These are phyloP conservation scores for Talaromyces pinophilus DNA, from an alignment of 2,329 filamentous ascomycete genomes.

Conservation along the genomic window DNA sequence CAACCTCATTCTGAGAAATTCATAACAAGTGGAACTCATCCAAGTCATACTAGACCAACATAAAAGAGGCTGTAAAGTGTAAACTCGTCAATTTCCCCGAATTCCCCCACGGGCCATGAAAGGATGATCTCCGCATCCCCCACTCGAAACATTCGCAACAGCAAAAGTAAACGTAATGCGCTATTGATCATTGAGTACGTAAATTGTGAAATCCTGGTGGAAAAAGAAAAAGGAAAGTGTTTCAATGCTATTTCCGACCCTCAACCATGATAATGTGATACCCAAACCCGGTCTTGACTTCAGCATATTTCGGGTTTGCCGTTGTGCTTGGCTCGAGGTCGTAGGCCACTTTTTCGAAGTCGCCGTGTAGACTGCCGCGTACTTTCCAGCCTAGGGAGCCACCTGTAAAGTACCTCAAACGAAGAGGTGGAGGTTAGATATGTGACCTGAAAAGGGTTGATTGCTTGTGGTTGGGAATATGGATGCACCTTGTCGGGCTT, in stretches of 20 bases:
- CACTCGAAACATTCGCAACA: background rate
- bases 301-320: conserved; percentile 60
- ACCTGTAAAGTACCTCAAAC: conserved; percentile 41
- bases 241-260: conserved; percentile 57
- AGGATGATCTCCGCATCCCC: conserved; percentile 2
- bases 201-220: background rate
- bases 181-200: conserved; percentile 4
- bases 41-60: background rate
- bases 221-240: background rate
- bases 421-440: background rate
- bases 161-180: background rate
- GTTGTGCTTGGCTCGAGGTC: conserved; percentile 63
- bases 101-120: background rate
- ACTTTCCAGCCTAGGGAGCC: conserved; percentile 66
- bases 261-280: conserved; percentile 71
- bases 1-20: background rate
- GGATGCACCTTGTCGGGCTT: conserved; percentile 56
- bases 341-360: conserved; percentile 64
- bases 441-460: background rate
- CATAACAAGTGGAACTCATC: background rate
- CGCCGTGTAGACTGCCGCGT: conserved; percentile 56
- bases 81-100: background rate
- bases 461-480: background rate
- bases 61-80: background rate
- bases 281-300: conserved; percentile 65